phyloP scores from a whole-genome alignment of 2,329 filamentous ascomycete genomes.

The Leptographium procerum region DNA sequence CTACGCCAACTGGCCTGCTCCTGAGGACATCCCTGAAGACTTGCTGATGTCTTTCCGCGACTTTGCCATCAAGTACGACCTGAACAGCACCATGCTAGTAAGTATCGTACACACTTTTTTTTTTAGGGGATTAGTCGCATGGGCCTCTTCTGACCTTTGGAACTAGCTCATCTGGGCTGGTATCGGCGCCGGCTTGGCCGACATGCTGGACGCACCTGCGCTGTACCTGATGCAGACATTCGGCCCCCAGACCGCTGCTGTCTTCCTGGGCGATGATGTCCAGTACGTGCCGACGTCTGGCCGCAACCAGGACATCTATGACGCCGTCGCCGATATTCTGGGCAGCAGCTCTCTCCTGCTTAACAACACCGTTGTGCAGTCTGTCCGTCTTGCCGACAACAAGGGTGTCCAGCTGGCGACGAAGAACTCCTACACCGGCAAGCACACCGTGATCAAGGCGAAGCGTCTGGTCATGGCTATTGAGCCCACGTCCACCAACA shows the following conservation, averaged over 20 bases:
- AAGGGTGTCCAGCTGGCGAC: slow-evolving; percentile 21
- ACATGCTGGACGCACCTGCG: slow-evolving; percentile 28
- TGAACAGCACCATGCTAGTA: slow-evolving; percentile 11
- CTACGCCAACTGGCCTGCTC: slow-evolving; percentile 29
- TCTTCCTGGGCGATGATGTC: slow-evolving; percentile 18
- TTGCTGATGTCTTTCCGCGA: slow-evolving; percentile 35
- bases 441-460: slow-evolving; percentile 18
- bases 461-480: slow-evolving; percentile 25
- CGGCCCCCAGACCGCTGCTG: slow-evolving; percentile 22
- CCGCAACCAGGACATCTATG: slow-evolving; percentile 29
- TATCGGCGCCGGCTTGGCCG: slow-evolving; percentile 29
- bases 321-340: slow-evolving; percentile 22
- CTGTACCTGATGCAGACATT: slow-evolving; percentile 34
- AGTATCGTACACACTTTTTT: neutral
- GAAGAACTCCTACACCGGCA: slow-evolving; percentile 11
- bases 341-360: slow-evolving; percentile 24
- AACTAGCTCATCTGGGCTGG: slow-evolving; percentile 27
- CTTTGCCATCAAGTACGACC: slow-evolving; percentile 35
- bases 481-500: slow-evolving; percentile 20
- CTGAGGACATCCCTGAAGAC: slow-evolving; percentile 31
- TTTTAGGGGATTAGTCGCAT: no score
- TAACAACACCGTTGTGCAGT: slow-evolving; percentile 21
- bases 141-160: neutral
- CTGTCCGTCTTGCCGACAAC: slow-evolving; percentile 17
- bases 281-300: slow-evolving; percentile 22